A percentile compares a stretch with the other conserved stretches of the same genome.
Conservation (phyloP, 116 monocot genomes). For the Phalaenopsis hybrid region DNA sequence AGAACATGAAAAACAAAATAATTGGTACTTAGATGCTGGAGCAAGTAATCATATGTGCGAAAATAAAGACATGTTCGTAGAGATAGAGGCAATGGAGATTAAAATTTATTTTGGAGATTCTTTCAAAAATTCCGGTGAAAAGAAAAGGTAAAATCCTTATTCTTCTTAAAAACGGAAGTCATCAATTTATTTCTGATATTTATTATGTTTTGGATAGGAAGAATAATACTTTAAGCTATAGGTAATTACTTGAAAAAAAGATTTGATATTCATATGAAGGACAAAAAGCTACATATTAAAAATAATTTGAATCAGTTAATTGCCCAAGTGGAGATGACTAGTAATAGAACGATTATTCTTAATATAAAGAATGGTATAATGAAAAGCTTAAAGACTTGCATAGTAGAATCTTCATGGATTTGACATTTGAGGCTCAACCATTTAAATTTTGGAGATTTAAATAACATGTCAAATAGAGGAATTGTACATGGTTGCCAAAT, state of each 20-base stretch:
- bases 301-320: background rate
- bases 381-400: background rate
- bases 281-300: background rate
- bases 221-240: background rate
- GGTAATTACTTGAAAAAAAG: background rate
- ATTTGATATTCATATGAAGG: background rate
- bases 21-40: background rate
- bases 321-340: background rate
- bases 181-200: background rate
- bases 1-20: background rate
- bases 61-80: too few relatives aligned
- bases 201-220: background rate
- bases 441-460: background rate
- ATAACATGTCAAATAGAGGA: background rate
- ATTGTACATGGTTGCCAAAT: background rate
- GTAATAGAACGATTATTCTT: background rate
- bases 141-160: too few relatives aligned
- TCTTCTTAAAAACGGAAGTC: too few relatives aligned
- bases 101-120: too few relatives aligned
- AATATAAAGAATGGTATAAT: background rate
- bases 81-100: too few relatives aligned
- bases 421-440: background rate
- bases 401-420: background rate
- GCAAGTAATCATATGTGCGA: background rate
- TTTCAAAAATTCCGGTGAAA: too few relatives aligned